Evolutionary conservation across 495 filamentous ascomycete genomes (phyloP), one percentile per base, ranked within the genome.

Genomic region (Aspergillus saccharolyticus): DNA sequence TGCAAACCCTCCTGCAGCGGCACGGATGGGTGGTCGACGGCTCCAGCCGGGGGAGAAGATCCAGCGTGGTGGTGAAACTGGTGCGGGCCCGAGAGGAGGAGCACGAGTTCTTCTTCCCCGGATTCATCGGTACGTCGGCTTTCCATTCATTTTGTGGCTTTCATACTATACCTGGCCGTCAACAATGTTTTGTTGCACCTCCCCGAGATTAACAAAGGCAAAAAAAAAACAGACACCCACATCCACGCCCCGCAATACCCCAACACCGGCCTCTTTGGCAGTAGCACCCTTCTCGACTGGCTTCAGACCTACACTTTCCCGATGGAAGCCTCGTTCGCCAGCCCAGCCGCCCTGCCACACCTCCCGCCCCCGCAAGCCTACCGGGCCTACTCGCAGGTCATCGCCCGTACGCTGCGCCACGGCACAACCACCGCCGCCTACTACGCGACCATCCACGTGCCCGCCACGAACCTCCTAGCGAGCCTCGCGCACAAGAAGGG

Each of bases 301-400:
- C 81, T 98, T 5, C 77, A 91, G 59, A 89, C 78, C 4, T 98
- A 98, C 75, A 98, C 93, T n/a, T 98, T 96, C 72, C 93, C 93
- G 0, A 80, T 96, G 54, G 93, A 97, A 72, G 77, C 83, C 14
- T 89, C 86, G 17, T 81, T 96, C 54, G 64, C 72, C 4, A 67
- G 55, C 47, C 49, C 55, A 60, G 18, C 60, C 54, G 15, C 60
- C 56, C 45, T 49, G 53, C 65, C 22, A 54, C 55, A 49, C 48
- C 59, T 39, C 50, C 44, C 65, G 66, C 63, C 76, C 78, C 59
- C 63, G 75, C 45, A 79, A 75, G 68, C 81, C 80, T 56, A 62
- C 67, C 46, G 75, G 59, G 60, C 92, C 58, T 97, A 97, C 73
- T 77, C 79, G 17, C 83, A 84, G 61, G 85, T 87, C 66, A 81